phyloP scores from a whole-genome alignment of 257 asterid species.

The Salvia splendens region DNA sequence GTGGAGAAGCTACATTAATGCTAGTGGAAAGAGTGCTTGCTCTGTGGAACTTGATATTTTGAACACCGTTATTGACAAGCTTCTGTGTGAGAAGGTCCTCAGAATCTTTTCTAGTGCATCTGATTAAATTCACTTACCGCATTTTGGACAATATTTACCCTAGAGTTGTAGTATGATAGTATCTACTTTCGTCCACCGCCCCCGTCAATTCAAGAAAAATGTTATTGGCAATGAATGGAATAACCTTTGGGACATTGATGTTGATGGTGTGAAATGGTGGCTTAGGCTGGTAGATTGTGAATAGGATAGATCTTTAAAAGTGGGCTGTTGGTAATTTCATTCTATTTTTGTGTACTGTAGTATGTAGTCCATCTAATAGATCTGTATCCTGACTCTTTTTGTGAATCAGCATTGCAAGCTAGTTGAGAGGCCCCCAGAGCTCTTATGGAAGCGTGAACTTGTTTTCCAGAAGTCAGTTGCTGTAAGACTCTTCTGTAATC shows the following conservation, averaged over 20 bases:
- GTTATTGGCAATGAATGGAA: slow-evolving; percentile 17
- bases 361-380: slow-evolving; percentile 24
- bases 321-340: slow-evolving; percentile 12
- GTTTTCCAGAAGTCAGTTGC: slow-evolving; percentile 70
- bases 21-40: slow-evolving; percentile 66
- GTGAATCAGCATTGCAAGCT: slow-evolving; percentile 73
- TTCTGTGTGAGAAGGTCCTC: slow-evolving; percentile 76
- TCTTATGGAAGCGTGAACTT: slow-evolving; percentile 74
- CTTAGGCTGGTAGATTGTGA: slow-evolving; percentile 16
- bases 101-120: slow-evolving; percentile 15
- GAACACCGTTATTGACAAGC: slow-evolving; percentile 54
- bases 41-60: slow-evolving; percentile 66
- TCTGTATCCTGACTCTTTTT: slow-evolving; percentile 29
- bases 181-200: background rate
- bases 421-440: slow-evolving; percentile 92
- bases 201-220: slow-evolving; percentile 9
- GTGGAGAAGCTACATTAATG: slow-evolving; percentile 75
- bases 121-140: slow-evolving; percentile 11
- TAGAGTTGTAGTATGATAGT: background rate
- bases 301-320: slow-evolving; percentile 25
- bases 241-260: slow-evolving; percentile 11
- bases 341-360: slow-evolving; percentile 17
- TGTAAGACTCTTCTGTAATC: slow-evolving; percentile 59
- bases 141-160: slow-evolving; percentile 14
- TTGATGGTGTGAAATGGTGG: slow-evolving; percentile 4